phyloP scores from a whole-genome alignment of 768 basidiomycete genomes.

The Lactarius trivialis region DNA sequence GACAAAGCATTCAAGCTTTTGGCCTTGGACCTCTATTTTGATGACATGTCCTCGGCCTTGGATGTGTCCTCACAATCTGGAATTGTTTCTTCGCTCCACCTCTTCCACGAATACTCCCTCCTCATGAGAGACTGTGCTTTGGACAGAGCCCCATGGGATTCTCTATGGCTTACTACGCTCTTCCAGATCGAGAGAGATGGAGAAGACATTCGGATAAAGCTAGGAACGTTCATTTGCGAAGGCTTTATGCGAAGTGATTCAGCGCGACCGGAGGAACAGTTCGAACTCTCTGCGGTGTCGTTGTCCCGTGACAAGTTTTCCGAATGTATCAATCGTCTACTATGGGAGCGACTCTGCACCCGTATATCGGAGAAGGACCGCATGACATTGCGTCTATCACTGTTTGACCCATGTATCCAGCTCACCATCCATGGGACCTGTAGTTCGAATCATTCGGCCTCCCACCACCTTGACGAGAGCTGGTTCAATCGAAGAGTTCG shows the following conservation, averaged over 20 bases:
- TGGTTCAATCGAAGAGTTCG: constrained; percentile 40
- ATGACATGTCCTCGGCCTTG: constrained; percentile 11
- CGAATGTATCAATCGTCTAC: not conserved
- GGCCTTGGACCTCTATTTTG: constrained; percentile 4
- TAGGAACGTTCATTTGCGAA: not conserved
- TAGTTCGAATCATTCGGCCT: constrained; percentile 32
- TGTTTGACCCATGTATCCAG: constrained; percentile 12
- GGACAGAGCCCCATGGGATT: constrained; percentile 6
- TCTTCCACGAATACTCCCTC: constrained; percentile 5
- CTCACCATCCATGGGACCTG: constrained; percentile 36
- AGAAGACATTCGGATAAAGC: not conserved
- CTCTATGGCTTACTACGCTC: constrained; percentile 1
- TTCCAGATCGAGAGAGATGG: constrained; percentile 12
- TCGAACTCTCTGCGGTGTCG: not conserved
- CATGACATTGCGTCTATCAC: not conserved
- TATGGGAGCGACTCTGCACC: not conserved
- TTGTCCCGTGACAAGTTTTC: not conserved
- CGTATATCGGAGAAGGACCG: not conserved
- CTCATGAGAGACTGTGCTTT: constrained; percentile 9
- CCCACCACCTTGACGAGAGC: constrained; percentile 25
- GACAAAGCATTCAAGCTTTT: constrained; percentile 2
- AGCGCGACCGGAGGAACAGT: not conserved
- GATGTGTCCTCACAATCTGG: constrained; percentile 10
- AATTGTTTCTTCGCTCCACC: not conserved
- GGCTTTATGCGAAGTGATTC: not conserved